These are phyloP conservation scores for Daldinia loculata DNA, from an alignment of 495 filamentous ascomycete genomes.

Conservation along the genomic window DNA sequence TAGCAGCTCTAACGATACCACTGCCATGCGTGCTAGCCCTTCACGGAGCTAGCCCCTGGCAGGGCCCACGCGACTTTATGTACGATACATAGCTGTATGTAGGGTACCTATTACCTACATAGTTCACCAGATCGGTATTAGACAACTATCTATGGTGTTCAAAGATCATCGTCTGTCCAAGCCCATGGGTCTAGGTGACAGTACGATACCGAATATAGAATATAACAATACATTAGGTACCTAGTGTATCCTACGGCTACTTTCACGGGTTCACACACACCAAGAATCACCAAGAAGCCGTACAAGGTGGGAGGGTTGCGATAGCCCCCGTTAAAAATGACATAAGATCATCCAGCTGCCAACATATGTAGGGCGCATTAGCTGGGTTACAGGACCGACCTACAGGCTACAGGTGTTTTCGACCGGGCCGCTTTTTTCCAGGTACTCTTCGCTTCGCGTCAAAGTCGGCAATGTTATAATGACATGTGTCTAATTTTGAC, in stretches of 20 bases:
- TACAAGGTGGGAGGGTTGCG: slow-evolving; percentile 22
- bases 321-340: slow-evolving; percentile 28
- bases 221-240: not conserved
- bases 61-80: slow-evolving; percentile 12
- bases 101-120: slow-evolving; percentile 3
- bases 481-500: slow-evolving; percentile 20
- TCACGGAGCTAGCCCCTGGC: slow-evolving; percentile 4
- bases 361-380: slow-evolving; percentile 13
- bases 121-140: not conserved
- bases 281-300: slow-evolving; percentile 6
- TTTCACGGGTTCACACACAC: slow-evolving; percentile 1
- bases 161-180: slow-evolving; percentile 22
- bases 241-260: slow-evolving; percentile 15
- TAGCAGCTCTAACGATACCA: not conserved
- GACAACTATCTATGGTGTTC: not conserved
- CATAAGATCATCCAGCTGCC: slow-evolving; percentile 30
- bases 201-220: slow-evolving; percentile 12
- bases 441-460: not conserved
- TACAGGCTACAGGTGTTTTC: not conserved
- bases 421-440: slow-evolving; percentile 7
- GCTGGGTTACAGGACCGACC: slow-evolving; percentile 9
- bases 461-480: slow-evolving; percentile 18
- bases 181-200: slow-evolving; percentile 17
- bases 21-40: not conserved
- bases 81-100: slow-evolving; percentile 23